Evolutionary conservation across 345 rosid species (phyloP), one percentile per base, ranked within the genome.

Genomic region (Eucalyptus polybractea): DNA sequence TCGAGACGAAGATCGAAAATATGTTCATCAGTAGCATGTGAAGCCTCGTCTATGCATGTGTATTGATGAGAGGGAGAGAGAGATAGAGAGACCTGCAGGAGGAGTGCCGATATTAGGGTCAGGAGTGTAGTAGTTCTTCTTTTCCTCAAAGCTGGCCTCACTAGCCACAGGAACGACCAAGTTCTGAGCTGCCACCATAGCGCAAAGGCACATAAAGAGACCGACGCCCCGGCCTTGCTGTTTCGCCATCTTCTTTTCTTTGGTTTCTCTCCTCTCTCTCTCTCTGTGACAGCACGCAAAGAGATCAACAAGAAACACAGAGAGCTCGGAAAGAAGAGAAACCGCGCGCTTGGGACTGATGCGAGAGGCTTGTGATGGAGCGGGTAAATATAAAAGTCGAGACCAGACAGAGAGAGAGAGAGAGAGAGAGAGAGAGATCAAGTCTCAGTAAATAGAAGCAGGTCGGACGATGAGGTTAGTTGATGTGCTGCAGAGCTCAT

Each of bases 401-500:
- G 50, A 86, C 50, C 33, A 22, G 85, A 50, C 3, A 33, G 3
- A 33, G 33, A 33, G 33, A 45, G 14, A 80, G 89, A 86, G 91
- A 80, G 93, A 88, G 88, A 16, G 10, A 27, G 83, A 50, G 25
- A 80, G 89, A 86, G 91, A 83, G 93, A 88, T 7, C 37, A 22
- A 76, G 85, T 76, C 85, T 76, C 47, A 95, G 97, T 97, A 93
- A 97, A 95, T 96, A 92, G 88, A 81, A 93, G 97, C 95, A 94
- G 94, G 92, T 91, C 89, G 92, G 92, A 95, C 47, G 90, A 87
- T 90, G 96, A 86, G 89, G 99, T 96, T 96, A 92, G 98, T 95
- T 95, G 98, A 95, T 94, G 89, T 88, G 88, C 89, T 92, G 94
- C 95, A 93, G 95, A 31, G 92, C 87, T 95, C 97, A 96, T 96